Evolutionary conservation across 805 yeast species (phyloP), one percentile per base, ranked within the genome.

Genomic region (Nakazawaea molendinolei): DNA sequence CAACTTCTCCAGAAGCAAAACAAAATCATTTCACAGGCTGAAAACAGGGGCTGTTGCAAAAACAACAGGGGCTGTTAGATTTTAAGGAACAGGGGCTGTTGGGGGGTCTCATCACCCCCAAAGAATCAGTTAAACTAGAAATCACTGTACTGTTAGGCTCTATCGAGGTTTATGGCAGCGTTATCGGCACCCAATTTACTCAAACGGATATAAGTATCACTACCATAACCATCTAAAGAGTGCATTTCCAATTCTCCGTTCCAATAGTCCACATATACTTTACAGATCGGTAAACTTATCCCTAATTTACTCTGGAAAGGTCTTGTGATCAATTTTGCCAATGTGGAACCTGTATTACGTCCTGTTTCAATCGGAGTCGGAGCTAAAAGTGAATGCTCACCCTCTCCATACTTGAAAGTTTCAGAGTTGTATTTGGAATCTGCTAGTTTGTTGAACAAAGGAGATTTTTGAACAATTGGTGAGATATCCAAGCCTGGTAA

Each of bases 191-290:
- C 95, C 39, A 86, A 67, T 53, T 86, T 84, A 21, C 87, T 81
- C 41, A 90, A 61, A 22, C 81, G 76, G 50, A 92, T 61, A 41
- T 81, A 79, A 0, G 90, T 87, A 52, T 90, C 98, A 24, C 92
- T 77, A 3, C 98, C 98, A 48, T 81, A 86, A 2, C 96, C 97
- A 41, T 86, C 90, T 34, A 90, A 62, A 0, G 94, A 80, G 47
- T 79, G 79, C 69, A 90, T 74, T 41, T 78, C 79, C 34, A 90
- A 58, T 34, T 81, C 84, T 5, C 97, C 97, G 48, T 89, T 92
- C 97, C 97, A 90, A 57, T 90, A 90, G 48, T 90, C 97, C 0
- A 95, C 86, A 52, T 90, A 90, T 0, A 89, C 86, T 47, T 85
- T 79, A 50, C 95, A 83, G 82, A 90, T 78, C 0, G 97, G 96